A percentile compares a stretch with the other conserved stretches of the same genome.
Conservation (phyloP, 2,329 filamentous ascomycete species). For the Botrytis aclada region DNA sequence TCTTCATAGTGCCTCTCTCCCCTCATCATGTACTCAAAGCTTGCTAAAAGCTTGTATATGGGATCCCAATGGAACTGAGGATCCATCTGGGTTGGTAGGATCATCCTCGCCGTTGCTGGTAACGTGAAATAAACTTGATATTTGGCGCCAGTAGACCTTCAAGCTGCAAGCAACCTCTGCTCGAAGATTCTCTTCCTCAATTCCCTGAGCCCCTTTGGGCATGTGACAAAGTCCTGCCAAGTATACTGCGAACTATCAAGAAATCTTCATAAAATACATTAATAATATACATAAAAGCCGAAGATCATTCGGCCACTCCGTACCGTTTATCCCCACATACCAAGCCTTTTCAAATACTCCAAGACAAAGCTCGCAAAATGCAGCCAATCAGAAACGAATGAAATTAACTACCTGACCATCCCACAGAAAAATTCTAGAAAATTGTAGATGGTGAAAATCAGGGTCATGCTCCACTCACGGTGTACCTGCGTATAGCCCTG, state of each 20-base stretch:
- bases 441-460: neutral
- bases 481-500: slow-evolving; percentile 12
- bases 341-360: neutral
- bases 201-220: neutral
- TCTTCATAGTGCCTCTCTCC: neutral
- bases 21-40: neutral
- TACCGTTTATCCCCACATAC: neutral
- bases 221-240: neutral
- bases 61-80: neutral
- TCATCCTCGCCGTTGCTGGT: neutral
- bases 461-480: slow-evolving; percentile 7
- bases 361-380: neutral
- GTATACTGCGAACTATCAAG: neutral
- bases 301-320: slow-evolving; percentile 7
- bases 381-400: neutral
- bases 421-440: slow-evolving; percentile 7
- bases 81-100: neutral
- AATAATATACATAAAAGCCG: neutral
- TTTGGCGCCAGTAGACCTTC: neutral
- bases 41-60: neutral
- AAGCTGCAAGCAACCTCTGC: neutral
- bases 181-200: neutral
- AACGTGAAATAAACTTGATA: neutral
- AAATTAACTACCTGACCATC: neutral
- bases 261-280: neutral